Evolutionary conservation across 257 asterid species (phyloP).

Genomic region (Nicotiana attenuata): DNA sequence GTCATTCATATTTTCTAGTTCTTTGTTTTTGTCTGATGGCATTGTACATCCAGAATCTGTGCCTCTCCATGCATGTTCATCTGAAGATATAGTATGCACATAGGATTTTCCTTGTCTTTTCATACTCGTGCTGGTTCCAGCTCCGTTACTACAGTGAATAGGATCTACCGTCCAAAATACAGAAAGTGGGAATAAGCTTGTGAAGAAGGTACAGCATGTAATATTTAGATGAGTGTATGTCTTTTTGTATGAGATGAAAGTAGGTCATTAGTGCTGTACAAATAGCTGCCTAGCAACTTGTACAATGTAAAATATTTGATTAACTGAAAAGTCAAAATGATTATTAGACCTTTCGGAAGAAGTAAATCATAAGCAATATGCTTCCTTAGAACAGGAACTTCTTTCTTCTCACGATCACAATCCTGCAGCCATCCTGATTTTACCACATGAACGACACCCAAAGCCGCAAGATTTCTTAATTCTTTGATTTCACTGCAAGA

Average conservation of each 20-base stretch:
- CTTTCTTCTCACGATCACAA: constrained; percentile 63
- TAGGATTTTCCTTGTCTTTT: constrained; percentile 43
- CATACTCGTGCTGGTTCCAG: constrained; percentile 26
- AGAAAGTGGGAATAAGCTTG: not conserved
- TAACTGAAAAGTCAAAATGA: not conserved
- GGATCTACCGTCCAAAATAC: constrained; percentile 40
- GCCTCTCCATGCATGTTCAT: constrained; percentile 23
- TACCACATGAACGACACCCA: constrained; percentile 72
- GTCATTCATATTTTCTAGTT: constrained; percentile 18
- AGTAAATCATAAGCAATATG: constrained; percentile 86
- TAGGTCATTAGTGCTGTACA: not conserved
- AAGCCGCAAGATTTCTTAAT: constrained; percentile 65
- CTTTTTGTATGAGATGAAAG: not conserved
- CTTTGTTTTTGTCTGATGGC: constrained; percentile 32
- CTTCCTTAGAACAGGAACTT: constrained; percentile 63
- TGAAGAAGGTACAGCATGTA: not conserved
- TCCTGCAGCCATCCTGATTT: constrained; percentile 88
- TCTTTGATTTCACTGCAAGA: constrained; percentile 83
- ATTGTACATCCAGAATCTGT: constrained; percentile 29
- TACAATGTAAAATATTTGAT: not conserved
- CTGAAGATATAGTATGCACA: constrained; percentile 27
- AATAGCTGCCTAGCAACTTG: not conserved
- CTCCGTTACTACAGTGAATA: constrained; percentile 32
- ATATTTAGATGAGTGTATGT: not conserved
- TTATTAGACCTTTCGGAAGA: constrained; percentile 70